phyloP scores from a whole-genome alignment of 2,329 filamentous ascomycete genomes.

The Colletotrichum viniferum region DNA sequence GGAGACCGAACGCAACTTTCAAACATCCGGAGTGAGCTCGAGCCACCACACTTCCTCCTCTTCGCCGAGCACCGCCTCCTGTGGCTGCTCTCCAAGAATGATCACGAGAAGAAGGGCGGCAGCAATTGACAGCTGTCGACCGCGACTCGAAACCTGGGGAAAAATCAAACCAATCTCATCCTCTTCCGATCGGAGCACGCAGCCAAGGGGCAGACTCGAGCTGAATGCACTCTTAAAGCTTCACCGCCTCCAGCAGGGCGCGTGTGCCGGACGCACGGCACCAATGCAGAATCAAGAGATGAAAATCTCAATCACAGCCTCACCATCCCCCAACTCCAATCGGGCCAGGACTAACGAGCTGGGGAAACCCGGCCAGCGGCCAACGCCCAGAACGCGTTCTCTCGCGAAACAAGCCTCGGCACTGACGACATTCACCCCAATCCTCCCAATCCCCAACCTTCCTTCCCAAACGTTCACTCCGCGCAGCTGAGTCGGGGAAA shows the following conservation, averaged over 20 bases:
- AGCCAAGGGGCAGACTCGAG: background rate
- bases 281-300: background rate
- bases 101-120: background rate
- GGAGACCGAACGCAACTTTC: background rate
- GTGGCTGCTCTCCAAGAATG: background rate
- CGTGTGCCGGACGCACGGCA: background rate
- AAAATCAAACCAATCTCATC: background rate
- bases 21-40: background rate
- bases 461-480: background rate
- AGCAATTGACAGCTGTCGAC: background rate
- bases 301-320: background rate
- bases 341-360: background rate
- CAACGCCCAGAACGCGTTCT: background rate
- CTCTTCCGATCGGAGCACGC: background rate
- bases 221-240: slow-evolving; percentile 3
- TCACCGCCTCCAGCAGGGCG: background rate
- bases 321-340: background rate
- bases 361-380: slow-evolving; percentile 2
- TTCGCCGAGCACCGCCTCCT: background rate
- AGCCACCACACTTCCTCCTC: background rate
- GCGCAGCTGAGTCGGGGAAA: slow-evolving; percentile 13
- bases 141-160: background rate
- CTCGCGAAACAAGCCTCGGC: background rate
- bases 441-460: background rate
- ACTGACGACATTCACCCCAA: background rate